phyloP scores from a whole-genome alignment of 1,284 basidiomycete genomes.

The Schizophyllum amplum region DNA sequence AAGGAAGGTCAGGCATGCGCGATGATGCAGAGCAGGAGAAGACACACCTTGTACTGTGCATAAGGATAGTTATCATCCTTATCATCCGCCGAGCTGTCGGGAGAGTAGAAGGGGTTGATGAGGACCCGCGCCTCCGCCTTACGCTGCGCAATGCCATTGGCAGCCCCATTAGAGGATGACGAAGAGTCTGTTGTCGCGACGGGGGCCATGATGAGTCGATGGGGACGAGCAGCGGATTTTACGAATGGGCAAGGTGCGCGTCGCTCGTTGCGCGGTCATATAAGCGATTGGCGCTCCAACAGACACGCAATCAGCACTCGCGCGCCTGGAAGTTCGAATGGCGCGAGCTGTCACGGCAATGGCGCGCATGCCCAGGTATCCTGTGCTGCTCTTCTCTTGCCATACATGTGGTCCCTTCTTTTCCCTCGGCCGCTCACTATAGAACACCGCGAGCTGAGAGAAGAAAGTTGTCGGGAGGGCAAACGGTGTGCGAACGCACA shows the following conservation, averaged over 20 bases:
- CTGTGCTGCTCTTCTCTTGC: background rate
- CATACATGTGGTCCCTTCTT: background rate
- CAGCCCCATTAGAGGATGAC: constrained; percentile 15
- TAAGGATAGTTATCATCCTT: constrained; percentile 46
- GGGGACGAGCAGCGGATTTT: background rate
- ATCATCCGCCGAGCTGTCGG: constrained; percentile 37
- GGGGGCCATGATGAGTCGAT: constrained; percentile 6
- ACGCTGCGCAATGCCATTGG: constrained; percentile 8
- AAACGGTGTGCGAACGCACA: background rate
- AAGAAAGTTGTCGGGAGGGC: background rate
- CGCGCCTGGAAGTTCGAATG: background rate
- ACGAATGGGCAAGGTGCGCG: background rate
- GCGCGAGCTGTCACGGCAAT: background rate
- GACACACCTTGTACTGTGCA: constrained; percentile 53
- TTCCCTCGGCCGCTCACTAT: background rate
- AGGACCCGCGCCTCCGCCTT: constrained; percentile 10
- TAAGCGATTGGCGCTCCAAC: background rate
- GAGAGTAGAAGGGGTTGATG: constrained; percentile 65
- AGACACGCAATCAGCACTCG: background rate
- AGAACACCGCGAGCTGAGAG: background rate
- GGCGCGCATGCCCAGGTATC: background rate
- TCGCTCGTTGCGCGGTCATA: background rate
- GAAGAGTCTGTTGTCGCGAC: constrained; percentile 13
- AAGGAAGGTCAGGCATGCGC: constrained; percentile 4
- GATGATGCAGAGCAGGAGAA: constrained; percentile 1